Base-by-base conservation (phyloP, 768 basidiomycete genomes). In the Podaxis rugospora region DNA sequence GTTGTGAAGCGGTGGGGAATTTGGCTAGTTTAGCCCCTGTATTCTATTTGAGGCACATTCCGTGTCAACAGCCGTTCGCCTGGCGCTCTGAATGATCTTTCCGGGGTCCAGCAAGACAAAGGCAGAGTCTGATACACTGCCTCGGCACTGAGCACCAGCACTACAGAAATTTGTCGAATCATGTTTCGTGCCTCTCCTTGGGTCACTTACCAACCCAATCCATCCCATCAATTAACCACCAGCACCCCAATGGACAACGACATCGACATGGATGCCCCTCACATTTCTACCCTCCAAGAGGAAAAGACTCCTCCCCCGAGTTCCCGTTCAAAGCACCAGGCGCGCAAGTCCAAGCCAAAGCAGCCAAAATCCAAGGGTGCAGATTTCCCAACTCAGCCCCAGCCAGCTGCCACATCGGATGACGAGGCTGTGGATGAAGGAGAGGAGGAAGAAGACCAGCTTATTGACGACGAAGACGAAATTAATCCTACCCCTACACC, bases 401-500 rank as follows among this genome's bases (percentile, higher is more conserved):
- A 68, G 57, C 46, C 47, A 42, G 62, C 66, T 14, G 61, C 64
- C 16, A 61, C 67, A 37, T 61, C 58, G 16, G 63, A 58, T 13
- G 64, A 55, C 13, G 66, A 65, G 36, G 82, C 79, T 14, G 82
- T 82, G 10, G 86, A 83, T 6, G 87, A 89, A 35, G 82, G 82
- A 0, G 88, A 89, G 37, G 84, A 86, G 46, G 84, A 89, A 70
- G 88, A 90, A 73, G 90, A 92, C 75, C 85, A 91, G 66, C 82
- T 92, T 65, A 87, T 91, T 65, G 90, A 92, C 71, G 90, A 73
- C 58, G 67, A 72, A 53, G 71, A 75, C 40, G 73, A 72, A 35
- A 67, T 69, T 21, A 74, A 72, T 58, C 70, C 74, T 10, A 66
- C 74, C 23, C 73, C 75, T 55, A 65, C 67, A 28, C 64, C 70